These are phyloP conservation scores for Salix udensis DNA, from an alignment of 345 rosid species.

Conservation along the genomic window DNA sequence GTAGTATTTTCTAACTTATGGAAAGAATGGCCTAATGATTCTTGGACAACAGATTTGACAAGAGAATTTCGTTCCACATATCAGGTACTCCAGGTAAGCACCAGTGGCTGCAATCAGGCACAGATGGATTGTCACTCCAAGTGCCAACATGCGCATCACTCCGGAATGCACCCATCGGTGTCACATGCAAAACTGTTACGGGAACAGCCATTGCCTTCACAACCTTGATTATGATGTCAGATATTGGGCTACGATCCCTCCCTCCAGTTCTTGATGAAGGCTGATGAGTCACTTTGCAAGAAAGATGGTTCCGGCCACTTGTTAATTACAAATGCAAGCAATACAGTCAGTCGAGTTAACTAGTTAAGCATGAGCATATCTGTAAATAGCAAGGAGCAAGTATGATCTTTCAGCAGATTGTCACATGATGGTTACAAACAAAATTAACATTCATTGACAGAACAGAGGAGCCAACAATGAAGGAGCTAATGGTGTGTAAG, in stretches of 20 bases:
- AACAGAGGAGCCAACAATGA: neutral
- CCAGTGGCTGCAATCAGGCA: slow-evolving; percentile 76
- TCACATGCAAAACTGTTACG: slow-evolving; percentile 52
- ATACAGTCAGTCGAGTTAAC: slow-evolving; percentile 3
- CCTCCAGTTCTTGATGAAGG: slow-evolving; percentile 44
- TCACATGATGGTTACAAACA: neutral
- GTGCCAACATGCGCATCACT: slow-evolving; percentile 62
- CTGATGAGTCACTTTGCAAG: slow-evolving; percentile 52
- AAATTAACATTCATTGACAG: neutral
- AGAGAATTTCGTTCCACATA: slow-evolving; percentile 56
- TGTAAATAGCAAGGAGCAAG: neutral
- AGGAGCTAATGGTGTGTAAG: no score
- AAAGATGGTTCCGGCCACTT: slow-evolving; percentile 41
- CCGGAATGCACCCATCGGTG: slow-evolving; percentile 63
- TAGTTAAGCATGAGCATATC: neutral
- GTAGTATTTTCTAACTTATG: neutral
- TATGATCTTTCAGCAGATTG: neutral
- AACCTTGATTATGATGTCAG: slow-evolving; percentile 38
- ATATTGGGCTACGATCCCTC: slow-evolving; percentile 44
- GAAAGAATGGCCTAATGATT: neutral
- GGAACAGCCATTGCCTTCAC: slow-evolving; percentile 39
- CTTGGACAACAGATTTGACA: slow-evolving; percentile 33
- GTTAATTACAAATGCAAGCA: slow-evolving; percentile 10
- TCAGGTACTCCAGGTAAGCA: slow-evolving; percentile 81
- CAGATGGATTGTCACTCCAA: slow-evolving; percentile 60